Percentiles rank a stretch among this genome's conserved stretches.
phyloP scores from a whole-genome alignment of 331 rosid genomes.

The Acacia pycnantha region DNA sequence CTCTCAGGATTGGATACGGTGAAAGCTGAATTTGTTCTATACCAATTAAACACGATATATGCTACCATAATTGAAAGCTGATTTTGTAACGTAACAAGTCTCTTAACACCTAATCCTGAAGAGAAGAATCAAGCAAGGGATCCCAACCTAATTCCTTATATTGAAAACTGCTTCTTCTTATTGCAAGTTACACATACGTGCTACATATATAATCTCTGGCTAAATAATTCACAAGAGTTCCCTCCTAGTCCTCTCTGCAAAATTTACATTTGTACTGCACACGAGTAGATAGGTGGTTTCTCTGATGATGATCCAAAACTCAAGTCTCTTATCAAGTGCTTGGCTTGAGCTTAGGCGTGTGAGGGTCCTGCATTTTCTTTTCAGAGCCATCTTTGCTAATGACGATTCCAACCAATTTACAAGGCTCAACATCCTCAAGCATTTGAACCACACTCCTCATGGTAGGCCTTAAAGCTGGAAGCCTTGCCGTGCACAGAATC shows the following conservation, averaged over 20 bases:
- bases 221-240: constrained; percentile 17
- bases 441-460: constrained; percentile 93
- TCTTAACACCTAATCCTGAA: neutral
- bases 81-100: neutral
- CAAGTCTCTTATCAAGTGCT: neutral
- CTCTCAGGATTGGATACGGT: neutral
- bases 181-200: neutral
- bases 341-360: constrained; percentile 12
- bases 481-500: constrained; percentile 63
- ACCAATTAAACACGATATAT: neutral
- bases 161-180: neutral
- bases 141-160: neutral
- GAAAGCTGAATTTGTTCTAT: neutral
- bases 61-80: neutral
- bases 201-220: neutral
- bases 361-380: constrained; percentile 32
- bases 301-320: neutral
- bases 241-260: neutral
- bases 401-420: constrained; percentile 56
- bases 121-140: neutral
- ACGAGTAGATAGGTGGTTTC: neutral
- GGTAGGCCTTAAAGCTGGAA: constrained; percentile 69
- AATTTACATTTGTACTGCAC: constrained; percentile 21
- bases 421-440: constrained; percentile 71
- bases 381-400: constrained; percentile 52